Conservation (phyloP, 1,284 basidiomycete species). For the Microbotryomycetes sp. region DNA sequence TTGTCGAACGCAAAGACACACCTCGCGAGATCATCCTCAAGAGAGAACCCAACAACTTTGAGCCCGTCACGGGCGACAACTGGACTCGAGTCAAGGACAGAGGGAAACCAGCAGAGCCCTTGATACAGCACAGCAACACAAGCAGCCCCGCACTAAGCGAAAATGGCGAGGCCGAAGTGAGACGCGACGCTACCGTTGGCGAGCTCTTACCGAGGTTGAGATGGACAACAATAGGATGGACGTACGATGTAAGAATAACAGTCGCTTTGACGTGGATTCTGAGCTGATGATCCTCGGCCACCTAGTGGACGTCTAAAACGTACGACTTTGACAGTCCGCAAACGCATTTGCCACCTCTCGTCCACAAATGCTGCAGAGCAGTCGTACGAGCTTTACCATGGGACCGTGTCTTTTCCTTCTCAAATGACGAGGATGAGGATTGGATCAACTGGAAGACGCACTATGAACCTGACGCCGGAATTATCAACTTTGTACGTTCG, state of each 20-base stretch:
- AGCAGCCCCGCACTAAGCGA: background rate
- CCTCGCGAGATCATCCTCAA: background rate
- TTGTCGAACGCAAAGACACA: slow-evolving; percentile 3
- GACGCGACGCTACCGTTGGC: slow-evolving; percentile 6
- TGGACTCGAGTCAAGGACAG: background rate
- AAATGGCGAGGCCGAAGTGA: slow-evolving; percentile 13
- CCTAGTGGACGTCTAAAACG: slow-evolving; percentile 79
- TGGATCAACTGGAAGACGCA: slow-evolving; percentile 12
- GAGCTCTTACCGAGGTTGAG: slow-evolving; percentile 47
- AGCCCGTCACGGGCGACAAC: slow-evolving; percentile 4
- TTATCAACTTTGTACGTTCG: slow-evolving; percentile 72
- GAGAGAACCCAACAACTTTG: background rate
- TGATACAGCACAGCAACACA: background rate
- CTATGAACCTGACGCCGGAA: slow-evolving; percentile 63
- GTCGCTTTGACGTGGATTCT: background rate
- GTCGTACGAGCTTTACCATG: slow-evolving; percentile 61
- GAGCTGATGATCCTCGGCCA: background rate
- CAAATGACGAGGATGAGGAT: slow-evolving; percentile 1
- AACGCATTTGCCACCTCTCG: slow-evolving; percentile 52
- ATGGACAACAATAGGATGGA: slow-evolving; percentile 90
- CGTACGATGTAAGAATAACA: slow-evolving; percentile 51
- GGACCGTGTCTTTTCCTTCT: slow-evolving; percentile 61
- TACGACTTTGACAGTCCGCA: slow-evolving; percentile 72
- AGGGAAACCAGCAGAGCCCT: background rate
- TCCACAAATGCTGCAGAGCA: slow-evolving; percentile 55